Conservation (phyloP, 371 early-diverging fungal species). For the Saksenaea oblongispora region DNA sequence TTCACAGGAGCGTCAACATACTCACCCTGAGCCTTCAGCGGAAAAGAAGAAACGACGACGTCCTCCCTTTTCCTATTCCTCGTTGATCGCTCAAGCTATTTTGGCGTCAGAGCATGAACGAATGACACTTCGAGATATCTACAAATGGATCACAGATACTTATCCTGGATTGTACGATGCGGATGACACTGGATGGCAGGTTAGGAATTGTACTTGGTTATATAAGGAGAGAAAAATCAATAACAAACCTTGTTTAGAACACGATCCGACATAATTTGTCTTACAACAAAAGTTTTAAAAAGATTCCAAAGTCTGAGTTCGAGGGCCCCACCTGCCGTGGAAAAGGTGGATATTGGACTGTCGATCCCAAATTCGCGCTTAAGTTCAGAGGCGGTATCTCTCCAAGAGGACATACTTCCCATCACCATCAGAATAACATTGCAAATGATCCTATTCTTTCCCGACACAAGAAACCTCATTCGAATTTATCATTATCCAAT, state of each 20-base stretch:
- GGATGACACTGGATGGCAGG: slow-evolving; percentile 56
- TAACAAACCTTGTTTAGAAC: slow-evolving; percentile 49
- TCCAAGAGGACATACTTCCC: slow-evolving; percentile 26
- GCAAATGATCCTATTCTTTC: background rate
- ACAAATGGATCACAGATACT: slow-evolving; percentile 54
- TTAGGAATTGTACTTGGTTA: background rate
- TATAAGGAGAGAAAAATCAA: background rate
- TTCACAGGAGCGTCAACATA: background rate
- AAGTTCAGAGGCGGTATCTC: slow-evolving; percentile 38
- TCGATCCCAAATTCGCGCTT: slow-evolving; percentile 38
- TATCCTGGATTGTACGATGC: slow-evolving; percentile 58
- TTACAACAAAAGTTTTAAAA: slow-evolving; percentile 73
- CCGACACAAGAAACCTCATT: background rate
- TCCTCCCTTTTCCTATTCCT: slow-evolving; percentile 64
- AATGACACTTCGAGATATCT: slow-evolving; percentile 63
- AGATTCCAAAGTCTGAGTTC: slow-evolving; percentile 61
- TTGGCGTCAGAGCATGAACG: slow-evolving; percentile 35
- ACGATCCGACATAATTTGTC: slow-evolving; percentile 83
- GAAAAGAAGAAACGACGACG: slow-evolving; percentile 35
- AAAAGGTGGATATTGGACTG: slow-evolving; percentile 63
- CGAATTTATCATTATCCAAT: background rate
- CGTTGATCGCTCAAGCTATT: slow-evolving; percentile 64
- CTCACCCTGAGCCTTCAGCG: background rate
- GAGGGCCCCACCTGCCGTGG: slow-evolving; percentile 49
- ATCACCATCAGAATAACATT: background rate